Conservation (phyloP, 768 basidiomycete species). For the Trametes coccinea region DNA sequence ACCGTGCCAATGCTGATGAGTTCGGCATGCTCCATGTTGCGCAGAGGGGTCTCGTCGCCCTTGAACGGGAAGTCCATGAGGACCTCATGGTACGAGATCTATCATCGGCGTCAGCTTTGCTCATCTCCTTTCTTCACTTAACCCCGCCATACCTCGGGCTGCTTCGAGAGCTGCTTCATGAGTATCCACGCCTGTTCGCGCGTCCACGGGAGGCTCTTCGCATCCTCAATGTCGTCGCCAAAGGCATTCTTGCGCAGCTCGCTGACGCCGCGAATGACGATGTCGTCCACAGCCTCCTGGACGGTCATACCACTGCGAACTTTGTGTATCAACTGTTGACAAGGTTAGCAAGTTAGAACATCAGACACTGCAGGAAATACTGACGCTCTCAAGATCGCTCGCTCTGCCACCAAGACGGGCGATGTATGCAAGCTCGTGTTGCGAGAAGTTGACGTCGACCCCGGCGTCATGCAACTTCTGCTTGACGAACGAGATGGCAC, state of each 20-base stretch:
- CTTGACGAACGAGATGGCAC: constrained; percentile 78
- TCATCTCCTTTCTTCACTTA: background rate
- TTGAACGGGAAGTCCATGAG: constrained; percentile 88
- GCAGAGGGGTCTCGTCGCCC: constrained; percentile 78
- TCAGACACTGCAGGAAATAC: constrained; percentile 28
- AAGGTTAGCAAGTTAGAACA: background rate
- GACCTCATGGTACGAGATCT: constrained; percentile 83
- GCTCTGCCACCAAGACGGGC: constrained; percentile 86
- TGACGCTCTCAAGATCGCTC: constrained; percentile 82
- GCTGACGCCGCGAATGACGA: constrained; percentile 73
- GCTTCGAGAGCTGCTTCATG: constrained; percentile 67
- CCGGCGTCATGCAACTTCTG: constrained; percentile 69
- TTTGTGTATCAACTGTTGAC: constrained; percentile 75
- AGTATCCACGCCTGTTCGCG: constrained; percentile 87
- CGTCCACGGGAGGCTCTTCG: constrained; percentile 80
- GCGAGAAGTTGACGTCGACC: constrained; percentile 52
- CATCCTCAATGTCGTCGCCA: constrained; percentile 89
- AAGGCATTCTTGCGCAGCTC: constrained; percentile 91
- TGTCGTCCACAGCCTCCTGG: constrained; percentile 86
- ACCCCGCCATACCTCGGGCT: constrained; percentile 48
- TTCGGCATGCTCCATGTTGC: constrained; percentile 87
- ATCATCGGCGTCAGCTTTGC: background rate
- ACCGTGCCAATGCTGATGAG: constrained; percentile 77
- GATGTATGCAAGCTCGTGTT: constrained; percentile 57
- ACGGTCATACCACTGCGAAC: constrained; percentile 71